Evolutionary conservation across 2,329 filamentous ascomycete species (phyloP).

Genomic region (Aureobasidium sp.): DNA sequence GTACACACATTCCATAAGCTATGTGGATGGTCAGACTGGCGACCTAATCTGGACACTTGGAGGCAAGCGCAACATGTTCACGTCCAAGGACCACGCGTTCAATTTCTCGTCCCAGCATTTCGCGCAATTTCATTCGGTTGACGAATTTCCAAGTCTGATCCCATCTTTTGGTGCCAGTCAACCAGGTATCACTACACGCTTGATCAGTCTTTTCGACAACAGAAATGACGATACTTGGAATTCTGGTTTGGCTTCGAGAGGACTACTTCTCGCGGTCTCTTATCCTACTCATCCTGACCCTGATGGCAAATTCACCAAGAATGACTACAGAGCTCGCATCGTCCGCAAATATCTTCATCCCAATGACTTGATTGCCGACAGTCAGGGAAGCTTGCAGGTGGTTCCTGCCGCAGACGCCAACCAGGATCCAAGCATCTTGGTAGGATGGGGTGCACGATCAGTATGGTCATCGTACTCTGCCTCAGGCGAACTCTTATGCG

Average conservation of each 20-base stretch:
- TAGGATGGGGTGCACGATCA: conserved; percentile 50
- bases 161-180: not conserved
- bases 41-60: conserved; percentile 46
- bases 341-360: conserved; percentile 24
- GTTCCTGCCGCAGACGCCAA: conserved; percentile 9
- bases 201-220: conserved; percentile 44
- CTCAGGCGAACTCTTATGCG: conserved; percentile 34
- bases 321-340: conserved; percentile 23
- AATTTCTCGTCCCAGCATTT: conserved; percentile 44
- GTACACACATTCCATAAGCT: conserved; percentile 40
- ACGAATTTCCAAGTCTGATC: conserved; percentile 29
- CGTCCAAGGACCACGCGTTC: conserved; percentile 19
- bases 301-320: not conserved
- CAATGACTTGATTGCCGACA: conserved; percentile 19
- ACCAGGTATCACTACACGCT: conserved; percentile 25
- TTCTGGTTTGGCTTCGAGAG: conserved; percentile 19
- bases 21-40: conserved; percentile 41
- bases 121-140: conserved; percentile 37
- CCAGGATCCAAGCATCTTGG: conserved; percentile 21
- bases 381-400: conserved; percentile 22
- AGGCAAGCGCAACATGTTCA: conserved; percentile 24
- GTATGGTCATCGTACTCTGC: conserved; percentile 41
- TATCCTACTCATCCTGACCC: conserved; percentile 18
- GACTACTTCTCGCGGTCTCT: conserved; percentile 25
- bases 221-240: conserved; percentile 17